Conservation (phyloP, 1,284 basidiomycete species). For the Puccinia novopanici region DNA sequence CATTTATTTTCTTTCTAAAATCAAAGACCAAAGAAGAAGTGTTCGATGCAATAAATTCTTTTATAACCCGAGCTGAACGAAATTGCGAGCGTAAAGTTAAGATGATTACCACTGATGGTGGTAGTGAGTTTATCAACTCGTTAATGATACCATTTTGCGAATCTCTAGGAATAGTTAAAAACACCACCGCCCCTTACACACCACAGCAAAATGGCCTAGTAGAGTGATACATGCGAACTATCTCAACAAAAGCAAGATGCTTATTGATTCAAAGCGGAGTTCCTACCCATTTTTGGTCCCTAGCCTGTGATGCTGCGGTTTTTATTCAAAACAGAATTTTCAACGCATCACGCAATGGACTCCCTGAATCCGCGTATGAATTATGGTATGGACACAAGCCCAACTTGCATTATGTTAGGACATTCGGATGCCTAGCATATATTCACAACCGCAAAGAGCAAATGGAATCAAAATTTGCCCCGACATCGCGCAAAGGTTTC, state of each 20-base stretch:
- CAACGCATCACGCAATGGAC: not conserved
- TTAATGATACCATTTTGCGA: not conserved
- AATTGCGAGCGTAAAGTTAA: not conserved
- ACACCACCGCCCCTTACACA: constrained; percentile 2
- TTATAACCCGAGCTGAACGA: not conserved
- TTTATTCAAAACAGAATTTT: not conserved
- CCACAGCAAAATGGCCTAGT: constrained; percentile 19
- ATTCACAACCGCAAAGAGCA: not conserved
- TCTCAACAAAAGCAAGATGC: not conserved
- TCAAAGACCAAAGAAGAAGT: constrained; percentile 18
- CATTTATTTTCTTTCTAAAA: not conserved
- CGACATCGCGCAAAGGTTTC: not conserved
- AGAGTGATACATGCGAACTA: not conserved
- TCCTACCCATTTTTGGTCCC: not conserved
- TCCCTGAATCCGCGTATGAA: not conserved
- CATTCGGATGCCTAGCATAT: constrained; percentile 14
- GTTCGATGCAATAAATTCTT: no score
- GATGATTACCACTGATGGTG: constrained; percentile 1
- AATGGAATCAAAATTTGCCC: not conserved
- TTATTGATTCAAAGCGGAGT: not conserved
- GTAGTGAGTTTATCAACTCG: constrained; percentile 1
- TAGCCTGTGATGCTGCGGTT: not conserved
- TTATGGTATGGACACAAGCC: constrained; percentile 18
- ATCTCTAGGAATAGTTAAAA: not conserved
- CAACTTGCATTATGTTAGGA: not conserved